Conservation (phyloP, 495 filamentous ascomycete species). For the Lophiostoma macrostomum region DNA sequence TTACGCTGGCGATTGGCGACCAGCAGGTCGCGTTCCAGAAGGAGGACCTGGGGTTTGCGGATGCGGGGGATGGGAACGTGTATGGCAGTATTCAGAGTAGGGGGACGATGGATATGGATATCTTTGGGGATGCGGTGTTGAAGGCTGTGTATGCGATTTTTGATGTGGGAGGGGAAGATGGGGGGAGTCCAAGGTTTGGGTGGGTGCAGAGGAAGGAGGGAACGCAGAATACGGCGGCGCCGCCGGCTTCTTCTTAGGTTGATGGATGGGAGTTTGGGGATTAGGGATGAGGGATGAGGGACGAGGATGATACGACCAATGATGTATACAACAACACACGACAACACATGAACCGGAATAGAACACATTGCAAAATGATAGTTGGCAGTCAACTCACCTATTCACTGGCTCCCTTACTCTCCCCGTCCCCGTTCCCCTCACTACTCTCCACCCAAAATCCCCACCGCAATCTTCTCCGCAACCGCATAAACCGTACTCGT, state of each 20-base stretch:
- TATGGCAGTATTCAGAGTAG: slow-evolving; percentile 76
- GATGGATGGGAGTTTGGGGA: no score
- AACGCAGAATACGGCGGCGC: slow-evolving; percentile 5
- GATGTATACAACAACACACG: no score
- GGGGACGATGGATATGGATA: slow-evolving; percentile 66
- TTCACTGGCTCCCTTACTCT: no score
- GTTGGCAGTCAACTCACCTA: no score
- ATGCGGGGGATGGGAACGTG: slow-evolving; percentile 56
- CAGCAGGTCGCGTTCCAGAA: slow-evolving; percentile 66
- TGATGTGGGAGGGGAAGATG: slow-evolving; percentile 14
- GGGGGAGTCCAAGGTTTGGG: slow-evolving; percentile 5
- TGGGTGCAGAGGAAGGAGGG: slow-evolving; percentile 12
- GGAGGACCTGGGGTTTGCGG: slow-evolving; percentile 65
- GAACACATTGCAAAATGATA: no score
- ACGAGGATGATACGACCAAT: no score
- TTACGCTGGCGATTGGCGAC: slow-evolving; percentile 66
- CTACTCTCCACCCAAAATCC: not conserved
- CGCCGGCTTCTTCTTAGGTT: no score
- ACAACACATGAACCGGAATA: no score
- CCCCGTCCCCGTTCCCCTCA: no score
- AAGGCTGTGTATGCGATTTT: slow-evolving; percentile 51
- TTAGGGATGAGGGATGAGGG: no score
- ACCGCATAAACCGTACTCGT: slow-evolving; percentile 19
- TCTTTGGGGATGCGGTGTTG: slow-evolving; percentile 70
- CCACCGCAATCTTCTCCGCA: slow-evolving; percentile 16